Conservation (phyloP, 2,329 filamentous ascomycete genomes). For the Xylariaceae sp. region DNA sequence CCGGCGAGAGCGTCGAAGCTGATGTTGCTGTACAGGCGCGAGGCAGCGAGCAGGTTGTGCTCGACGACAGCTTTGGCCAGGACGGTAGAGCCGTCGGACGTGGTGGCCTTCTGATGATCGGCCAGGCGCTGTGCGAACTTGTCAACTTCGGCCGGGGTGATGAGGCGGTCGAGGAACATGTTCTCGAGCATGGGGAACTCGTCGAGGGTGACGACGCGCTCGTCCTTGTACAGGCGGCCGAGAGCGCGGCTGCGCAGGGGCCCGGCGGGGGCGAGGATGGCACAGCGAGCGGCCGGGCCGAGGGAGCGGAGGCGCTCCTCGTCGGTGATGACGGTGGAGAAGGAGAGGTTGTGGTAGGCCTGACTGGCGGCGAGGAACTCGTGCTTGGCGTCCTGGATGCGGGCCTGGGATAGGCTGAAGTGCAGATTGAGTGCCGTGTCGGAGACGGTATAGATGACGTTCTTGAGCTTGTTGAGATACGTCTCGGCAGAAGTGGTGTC, state of each 20-base stretch:
- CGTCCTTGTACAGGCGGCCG: constrained; percentile 88
- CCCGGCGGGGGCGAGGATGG: constrained; percentile 86
- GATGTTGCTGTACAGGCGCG: constrained; percentile 75
- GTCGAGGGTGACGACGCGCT: constrained; percentile 68
- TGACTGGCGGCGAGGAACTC: constrained; percentile 84
- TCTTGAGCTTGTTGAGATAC: constrained; percentile 93
- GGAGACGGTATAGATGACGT: constrained; percentile 74
- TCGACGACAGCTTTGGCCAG: constrained; percentile 91
- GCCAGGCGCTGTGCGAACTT: constrained; percentile 77
- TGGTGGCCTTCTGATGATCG: constrained; percentile 86
- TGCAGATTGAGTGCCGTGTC: constrained; percentile 73
- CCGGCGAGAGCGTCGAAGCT: constrained; percentile 69
- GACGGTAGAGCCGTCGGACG: constrained; percentile 86
- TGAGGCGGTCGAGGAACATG: constrained; percentile 88
- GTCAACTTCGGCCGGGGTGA: constrained; percentile 76
- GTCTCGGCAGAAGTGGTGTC: constrained; percentile 80
- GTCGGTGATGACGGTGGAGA: constrained; percentile 74
- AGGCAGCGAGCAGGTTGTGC: constrained; percentile 88
- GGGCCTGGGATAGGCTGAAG: constrained; percentile 87
- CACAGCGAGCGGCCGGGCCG: constrained; percentile 83
- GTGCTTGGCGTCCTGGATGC: constrained; percentile 86
- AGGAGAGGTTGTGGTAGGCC: constrained; percentile 83
- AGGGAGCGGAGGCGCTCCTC: constrained; percentile 82
- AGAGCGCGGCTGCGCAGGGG: constrained; percentile 77
- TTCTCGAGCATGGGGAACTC: constrained; percentile 92